Percentiles rank a stretch among this genome's conserved stretches.
These are phyloP conservation scores for Alliaria petiolata DNA, from an alignment of 345 rosid species.

Conservation along the genomic window DNA sequence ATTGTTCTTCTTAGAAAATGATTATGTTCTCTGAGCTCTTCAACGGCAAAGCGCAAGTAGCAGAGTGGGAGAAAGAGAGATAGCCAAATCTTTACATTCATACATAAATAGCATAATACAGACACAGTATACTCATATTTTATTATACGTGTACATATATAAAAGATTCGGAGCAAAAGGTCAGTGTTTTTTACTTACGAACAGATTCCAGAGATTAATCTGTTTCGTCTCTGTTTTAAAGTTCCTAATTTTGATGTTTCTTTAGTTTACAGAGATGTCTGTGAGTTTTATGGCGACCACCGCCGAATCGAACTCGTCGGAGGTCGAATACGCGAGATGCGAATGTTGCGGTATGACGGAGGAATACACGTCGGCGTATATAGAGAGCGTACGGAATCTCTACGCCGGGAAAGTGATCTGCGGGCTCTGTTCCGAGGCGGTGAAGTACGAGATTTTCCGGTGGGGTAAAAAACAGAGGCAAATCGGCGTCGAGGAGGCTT, in stretches of 20 bases:
- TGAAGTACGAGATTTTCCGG: constrained; percentile 56
- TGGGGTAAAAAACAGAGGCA: constrained; percentile 42
- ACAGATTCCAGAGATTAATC: neutral
- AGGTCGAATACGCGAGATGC: constrained; percentile 52
- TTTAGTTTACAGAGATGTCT: neutral
- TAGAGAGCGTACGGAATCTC: constrained; percentile 44
- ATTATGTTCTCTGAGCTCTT: constrained; percentile 8
- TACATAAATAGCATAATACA: neutral
- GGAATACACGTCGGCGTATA: constrained; percentile 76
- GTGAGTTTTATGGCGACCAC: neutral
- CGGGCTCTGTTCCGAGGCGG: constrained; percentile 83
- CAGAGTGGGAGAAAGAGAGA: constrained; percentile 35
- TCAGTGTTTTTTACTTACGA: neutral
- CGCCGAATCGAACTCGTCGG: constrained; percentile 15
- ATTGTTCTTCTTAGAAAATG: neutral
- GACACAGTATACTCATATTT: too few species aligned
- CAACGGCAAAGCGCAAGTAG: constrained; percentile 12
- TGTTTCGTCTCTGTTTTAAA: neutral
- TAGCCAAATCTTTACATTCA: neutral
- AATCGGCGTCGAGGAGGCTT: constrained; percentile 67
- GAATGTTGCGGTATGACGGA: constrained; percentile 72
- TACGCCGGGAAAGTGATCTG: constrained; percentile 72
- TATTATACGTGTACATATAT: neutral
- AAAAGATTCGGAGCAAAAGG: neutral
- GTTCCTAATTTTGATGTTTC: neutral